Evolutionary conservation across 345 rosid species (phyloP), one percentile per base, ranked within the genome.

Genomic region (Citrus sp.): DNA sequence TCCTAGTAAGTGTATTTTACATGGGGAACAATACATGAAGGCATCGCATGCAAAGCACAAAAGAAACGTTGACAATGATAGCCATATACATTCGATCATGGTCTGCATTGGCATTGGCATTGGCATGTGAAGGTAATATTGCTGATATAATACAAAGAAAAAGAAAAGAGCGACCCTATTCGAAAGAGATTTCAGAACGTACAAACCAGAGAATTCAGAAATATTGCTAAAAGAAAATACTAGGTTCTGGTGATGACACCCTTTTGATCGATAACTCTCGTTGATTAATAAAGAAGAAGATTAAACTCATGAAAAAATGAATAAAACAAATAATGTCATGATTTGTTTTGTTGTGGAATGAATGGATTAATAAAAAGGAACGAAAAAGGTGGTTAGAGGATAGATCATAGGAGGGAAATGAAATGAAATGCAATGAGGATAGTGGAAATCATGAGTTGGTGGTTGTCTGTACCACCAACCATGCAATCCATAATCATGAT

Each of bases 391-490:
- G 55, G 77, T 73, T 73, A 25, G 77, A 35, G 30, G 32, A 25
- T 69, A 69, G 25, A 30, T 22, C 51, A 1, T 46, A 46, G 51
- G 51, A 13, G 51, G 51, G 18, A 46, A 46, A 46, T 46, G 51
- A 46, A 42, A 9, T 40, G 46, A 35, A 60, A 70, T 70, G 35
- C 2, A 21, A 51, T 54, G 51, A 34, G 28, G 76, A 49, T 30
- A 49, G 49, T 75, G 46, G 24, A 27, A 75, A 46, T 46, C 51
- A 64, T 64, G 70, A 75, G 69, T 63, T 64, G 70, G 70, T 25
- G 77, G 46, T 38, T 3, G 18, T 27, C 65, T 61, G 70, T 55
- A 72, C 49, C 65, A 56, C 32, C 72, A 69, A 38, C 34, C 72
- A 69, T 69, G 49, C 70, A 65, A 32, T 51, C 27, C 74, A 40